Conservation (phyloP, 768 basidiomycete species). For the Amanita phalloides region DNA sequence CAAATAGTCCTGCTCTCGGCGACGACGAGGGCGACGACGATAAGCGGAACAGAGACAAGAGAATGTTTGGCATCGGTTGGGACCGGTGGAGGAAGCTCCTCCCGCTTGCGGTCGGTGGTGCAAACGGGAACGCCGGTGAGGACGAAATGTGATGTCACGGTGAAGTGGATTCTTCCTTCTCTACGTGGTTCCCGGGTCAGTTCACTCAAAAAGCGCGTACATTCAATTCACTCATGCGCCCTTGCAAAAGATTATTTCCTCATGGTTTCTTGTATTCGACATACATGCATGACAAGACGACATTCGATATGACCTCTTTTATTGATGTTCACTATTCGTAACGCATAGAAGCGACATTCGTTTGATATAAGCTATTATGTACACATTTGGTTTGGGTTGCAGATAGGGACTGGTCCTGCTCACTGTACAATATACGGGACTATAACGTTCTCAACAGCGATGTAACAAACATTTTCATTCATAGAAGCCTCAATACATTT, state of each 20-base stretch:
- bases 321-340: too few species aligned
- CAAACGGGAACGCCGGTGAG: background rate
- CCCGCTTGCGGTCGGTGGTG: slow-evolving; percentile 2
- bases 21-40: slow-evolving; percentile 10
- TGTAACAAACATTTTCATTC: background rate
- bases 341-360: background rate
- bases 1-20: slow-evolving; percentile 4
- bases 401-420: slow-evolving; percentile 3
- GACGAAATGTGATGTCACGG: background rate
- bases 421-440: slow-evolving; percentile 1
- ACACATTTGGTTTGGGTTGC: slow-evolving; percentile 1
- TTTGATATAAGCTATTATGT: background rate
- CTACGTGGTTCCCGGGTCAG: background rate
- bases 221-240: background rate
- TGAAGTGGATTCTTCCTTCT: background rate
- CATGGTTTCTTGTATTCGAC: background rate
- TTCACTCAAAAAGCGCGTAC: background rate
- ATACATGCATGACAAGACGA: background rate
- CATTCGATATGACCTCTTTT: too few species aligned
- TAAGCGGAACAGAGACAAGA: slow-evolving; percentile 5
- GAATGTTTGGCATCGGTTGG: slow-evolving; percentile 10
- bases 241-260: background rate
- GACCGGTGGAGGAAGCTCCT: slow-evolving; percentile 10
- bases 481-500: too few species aligned
- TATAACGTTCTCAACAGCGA: background rate